Evolutionary conservation across 495 filamentous ascomycete species (phyloP).

Genomic region (Penicillium roqueforti): DNA sequence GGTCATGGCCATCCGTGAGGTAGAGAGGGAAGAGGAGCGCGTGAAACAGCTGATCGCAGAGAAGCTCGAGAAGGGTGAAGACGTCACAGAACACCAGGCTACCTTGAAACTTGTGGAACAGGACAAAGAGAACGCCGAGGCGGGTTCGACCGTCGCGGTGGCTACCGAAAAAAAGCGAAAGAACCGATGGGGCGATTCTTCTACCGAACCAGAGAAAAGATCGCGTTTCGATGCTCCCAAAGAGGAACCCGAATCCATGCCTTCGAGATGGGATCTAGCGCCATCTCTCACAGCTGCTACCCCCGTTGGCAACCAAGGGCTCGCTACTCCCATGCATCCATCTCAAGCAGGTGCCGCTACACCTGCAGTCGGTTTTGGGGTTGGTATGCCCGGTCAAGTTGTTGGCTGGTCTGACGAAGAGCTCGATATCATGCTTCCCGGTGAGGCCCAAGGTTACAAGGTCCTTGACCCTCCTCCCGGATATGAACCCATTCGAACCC

Average conservation of each 20-base stretch:
- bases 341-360: constrained; percentile 59
- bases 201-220: constrained; percentile 53
- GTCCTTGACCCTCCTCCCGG: constrained; percentile 89
- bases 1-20: constrained; percentile 83
- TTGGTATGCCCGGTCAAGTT: constrained; percentile 74
- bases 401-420: constrained; percentile 87
- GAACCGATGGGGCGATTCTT: constrained; percentile 80
- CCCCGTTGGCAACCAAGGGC: constrained; percentile 73
- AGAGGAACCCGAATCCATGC: constrained; percentile 56
- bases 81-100: constrained; percentile 60
- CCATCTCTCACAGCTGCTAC: constrained; percentile 62
- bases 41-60: constrained; percentile 78
- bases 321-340: constrained; percentile 83
- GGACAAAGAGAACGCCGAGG: constrained; percentile 68
- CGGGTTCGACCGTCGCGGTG: constrained; percentile 61
- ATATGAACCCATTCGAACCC: constrained; percentile 78
- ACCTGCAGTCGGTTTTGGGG: constrained; percentile 63
- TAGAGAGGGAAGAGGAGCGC: constrained; percentile 92
- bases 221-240: constrained; percentile 78
- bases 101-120: constrained; percentile 61
- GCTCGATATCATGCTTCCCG: constrained; percentile 84
- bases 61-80: constrained; percentile 61
- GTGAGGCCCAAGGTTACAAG: constrained; percentile 73
- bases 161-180: constrained; percentile 73
- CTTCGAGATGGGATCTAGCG: constrained; percentile 88